These are phyloP conservation scores for Trypanosoma cruzi DNA, from an alignment of 208 protist species.

Conservation along the genomic window DNA sequence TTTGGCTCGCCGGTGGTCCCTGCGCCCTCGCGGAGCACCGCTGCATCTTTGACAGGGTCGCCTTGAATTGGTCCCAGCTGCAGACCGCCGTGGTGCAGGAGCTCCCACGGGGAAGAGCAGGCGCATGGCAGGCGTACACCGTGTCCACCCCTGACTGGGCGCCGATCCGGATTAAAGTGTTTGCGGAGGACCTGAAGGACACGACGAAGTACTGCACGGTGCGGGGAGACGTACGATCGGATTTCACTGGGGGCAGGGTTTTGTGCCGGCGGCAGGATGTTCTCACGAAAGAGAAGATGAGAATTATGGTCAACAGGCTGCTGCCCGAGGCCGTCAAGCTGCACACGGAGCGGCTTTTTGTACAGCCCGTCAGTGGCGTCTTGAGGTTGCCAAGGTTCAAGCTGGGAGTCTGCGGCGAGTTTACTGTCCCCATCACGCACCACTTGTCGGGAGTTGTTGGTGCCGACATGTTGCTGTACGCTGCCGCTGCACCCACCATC, in stretches of 20 bases:
- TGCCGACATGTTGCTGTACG: slow-evolving; percentile 65
- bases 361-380: slow-evolving; percentile 16
- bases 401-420: slow-evolving; percentile 24
- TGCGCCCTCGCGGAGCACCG: not conserved
- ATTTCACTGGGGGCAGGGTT: slow-evolving; percentile 25
- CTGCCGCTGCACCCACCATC: slow-evolving; percentile 40
- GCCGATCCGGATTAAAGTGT: slow-evolving; percentile 46
- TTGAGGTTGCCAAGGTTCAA: slow-evolving; percentile 17
- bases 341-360: too few species aligned
- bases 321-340: slow-evolving; percentile 38
- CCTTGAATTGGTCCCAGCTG: not conserved
- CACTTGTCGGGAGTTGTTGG: slow-evolving; percentile 33
- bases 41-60: slow-evolving; percentile 3
- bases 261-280: slow-evolving; percentile 33
- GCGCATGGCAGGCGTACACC: not conserved
- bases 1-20: not conserved
- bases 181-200: slow-evolving; percentile 35
- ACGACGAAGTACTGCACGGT: slow-evolving; percentile 39
- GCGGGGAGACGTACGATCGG: slow-evolving; percentile 14
- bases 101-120: not conserved
- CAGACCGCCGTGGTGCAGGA: not conserved
- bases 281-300: slow-evolving; percentile 38
- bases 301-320: slow-evolving; percentile 24
- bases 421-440: slow-evolving; percentile 46
- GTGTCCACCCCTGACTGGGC: slow-evolving; percentile 18